phyloP scores from a whole-genome alignment of 2,329 filamentous ascomycete species.

The Nemania sp. region DNA sequence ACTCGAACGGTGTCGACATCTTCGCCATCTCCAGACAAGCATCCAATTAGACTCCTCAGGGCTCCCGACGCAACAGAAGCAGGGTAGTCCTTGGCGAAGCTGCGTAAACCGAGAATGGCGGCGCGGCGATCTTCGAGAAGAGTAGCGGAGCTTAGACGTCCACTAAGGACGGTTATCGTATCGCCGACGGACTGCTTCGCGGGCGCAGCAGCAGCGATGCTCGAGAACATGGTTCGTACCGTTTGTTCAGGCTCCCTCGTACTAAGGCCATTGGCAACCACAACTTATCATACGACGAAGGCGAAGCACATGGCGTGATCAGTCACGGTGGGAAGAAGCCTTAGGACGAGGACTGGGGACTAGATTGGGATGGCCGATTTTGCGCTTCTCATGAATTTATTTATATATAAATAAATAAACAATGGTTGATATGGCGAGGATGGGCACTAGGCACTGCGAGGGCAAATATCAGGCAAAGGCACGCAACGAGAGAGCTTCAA shows the following conservation, averaged over 20 bases:
- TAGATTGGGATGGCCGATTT: constrained; percentile 3
- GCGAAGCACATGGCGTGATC: constrained; percentile 47
- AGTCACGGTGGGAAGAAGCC: constrained; percentile 12
- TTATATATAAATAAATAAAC: constrained; percentile 13
- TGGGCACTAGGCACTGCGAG: neutral
- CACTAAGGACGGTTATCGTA: constrained; percentile 90
- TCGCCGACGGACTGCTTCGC: constrained; percentile 96
- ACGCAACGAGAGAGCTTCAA: neutral
- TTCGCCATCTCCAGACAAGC: constrained; percentile 86
- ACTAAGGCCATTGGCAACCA: constrained; percentile 49
- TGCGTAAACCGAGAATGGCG: constrained; percentile 90
- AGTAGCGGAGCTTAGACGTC: constrained; percentile 87
- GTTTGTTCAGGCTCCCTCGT: constrained; percentile 44
- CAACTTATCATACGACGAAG: constrained; percentile 41
- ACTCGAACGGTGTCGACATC: constrained; percentile 97
- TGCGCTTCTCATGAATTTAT: constrained; percentile 8
- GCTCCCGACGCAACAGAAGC: constrained; percentile 95
- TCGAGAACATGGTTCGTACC: constrained; percentile 67
- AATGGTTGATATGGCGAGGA: neutral
- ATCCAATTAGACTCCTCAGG: constrained; percentile 87
- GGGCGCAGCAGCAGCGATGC: constrained; percentile 76
- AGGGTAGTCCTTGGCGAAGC: constrained; percentile 96
- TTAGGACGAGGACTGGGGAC: constrained; percentile 4
- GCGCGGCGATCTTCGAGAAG: constrained; percentile 94
- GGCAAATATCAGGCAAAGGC: neutral